Base-by-base conservation (phyloP, 257 asterid genomes). In the Cordia subcordata region DNA sequence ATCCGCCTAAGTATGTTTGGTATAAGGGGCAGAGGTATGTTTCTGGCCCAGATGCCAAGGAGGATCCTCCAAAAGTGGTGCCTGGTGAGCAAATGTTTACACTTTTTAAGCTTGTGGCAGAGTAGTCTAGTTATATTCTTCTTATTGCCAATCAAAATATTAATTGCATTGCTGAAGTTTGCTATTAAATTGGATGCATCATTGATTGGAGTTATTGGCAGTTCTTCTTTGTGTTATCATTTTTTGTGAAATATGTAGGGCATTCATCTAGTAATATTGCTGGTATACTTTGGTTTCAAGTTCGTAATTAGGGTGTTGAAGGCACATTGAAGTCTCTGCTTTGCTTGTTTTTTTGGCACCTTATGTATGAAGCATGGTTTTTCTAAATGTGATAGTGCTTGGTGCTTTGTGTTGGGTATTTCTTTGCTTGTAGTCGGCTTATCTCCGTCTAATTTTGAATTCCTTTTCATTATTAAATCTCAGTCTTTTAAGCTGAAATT, bases 11-110 rank as follows among this genome's bases (percentile, higher is more conserved):
- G 8, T 74, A 85, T 81, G 90, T 92, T 65, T 92, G 88, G 96
- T 84, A 81, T 69, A 92, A 92, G 85, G 96, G 99, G 38, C 97
- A 86, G 75, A 76, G 95, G 17, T 89, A 85, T 69, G 76, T 77
- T 47, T 78, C 85, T 66, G 84, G 84, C 39, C 79, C 90, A 5
- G 85, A 81, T 60, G 73, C 77, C 1, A 81, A 81, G 70, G 97
- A 86, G 71, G 97, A 89, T 40, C 83, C 90, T 19, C 94, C 93
- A 0, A 85, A 85, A 82, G 75, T 81, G 62, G 84, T 88, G 49
- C 97, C 97, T 60, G 97, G 97, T 88, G 60, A 79, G 85, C 72
- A 4, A 49, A 20, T 44, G 52, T 40, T 45, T 53, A 21, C 64
- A 39, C 13, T 68, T 66, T 45, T 44, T 46, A 4, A 55, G 40